phyloP scores from a whole-genome alignment of 73 alveolate genomes.

The Paramecium pentaurelia region DNA sequence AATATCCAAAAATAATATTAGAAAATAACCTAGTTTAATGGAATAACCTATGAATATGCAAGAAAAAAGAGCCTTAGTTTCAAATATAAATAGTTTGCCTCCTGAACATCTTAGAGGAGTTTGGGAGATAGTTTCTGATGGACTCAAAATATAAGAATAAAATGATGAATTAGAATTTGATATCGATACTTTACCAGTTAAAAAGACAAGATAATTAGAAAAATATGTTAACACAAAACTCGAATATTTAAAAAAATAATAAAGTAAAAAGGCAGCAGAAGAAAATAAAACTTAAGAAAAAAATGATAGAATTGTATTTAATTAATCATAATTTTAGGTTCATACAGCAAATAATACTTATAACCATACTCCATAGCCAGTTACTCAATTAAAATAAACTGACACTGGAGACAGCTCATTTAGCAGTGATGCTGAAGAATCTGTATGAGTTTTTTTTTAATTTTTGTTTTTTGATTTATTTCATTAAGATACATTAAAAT shows the following conservation, averaged over 20 bases:
- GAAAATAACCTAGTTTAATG: slow-evolving; percentile 12
- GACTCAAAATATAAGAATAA: not conserved
- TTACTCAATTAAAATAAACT: not conserved
- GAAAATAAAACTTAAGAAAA: not conserved
- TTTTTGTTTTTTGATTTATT: not conserved
- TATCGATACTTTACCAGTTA: slow-evolving; percentile 53
- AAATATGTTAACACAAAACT: slow-evolving; percentile 44
- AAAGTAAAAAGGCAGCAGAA: not conserved
- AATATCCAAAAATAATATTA: not conserved
- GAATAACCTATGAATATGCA: slow-evolving; percentile 59
- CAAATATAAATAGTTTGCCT: slow-evolving; percentile 39
- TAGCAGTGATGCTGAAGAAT: slow-evolving; percentile 43
- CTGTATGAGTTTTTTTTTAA: not conserved
- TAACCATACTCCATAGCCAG: not conserved
- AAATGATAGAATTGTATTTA: not conserved
- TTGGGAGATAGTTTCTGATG: slow-evolving; percentile 61
- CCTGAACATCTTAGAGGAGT: slow-evolving; percentile 61
- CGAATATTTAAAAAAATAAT: not conserved
- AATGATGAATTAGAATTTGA: slow-evolving; percentile 62
- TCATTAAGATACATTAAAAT: not conserved
- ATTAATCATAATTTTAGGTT: not conserved
- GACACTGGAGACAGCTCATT: slow-evolving; percentile 50
- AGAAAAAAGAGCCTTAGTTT: slow-evolving; percentile 50
- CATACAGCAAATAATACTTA: not conserved
- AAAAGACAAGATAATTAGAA: slow-evolving; percentile 55